These are phyloP conservation scores for Rhododendron kiyosumense DNA, from an alignment of 148 eudicot species.

Conservation along the genomic window DNA sequence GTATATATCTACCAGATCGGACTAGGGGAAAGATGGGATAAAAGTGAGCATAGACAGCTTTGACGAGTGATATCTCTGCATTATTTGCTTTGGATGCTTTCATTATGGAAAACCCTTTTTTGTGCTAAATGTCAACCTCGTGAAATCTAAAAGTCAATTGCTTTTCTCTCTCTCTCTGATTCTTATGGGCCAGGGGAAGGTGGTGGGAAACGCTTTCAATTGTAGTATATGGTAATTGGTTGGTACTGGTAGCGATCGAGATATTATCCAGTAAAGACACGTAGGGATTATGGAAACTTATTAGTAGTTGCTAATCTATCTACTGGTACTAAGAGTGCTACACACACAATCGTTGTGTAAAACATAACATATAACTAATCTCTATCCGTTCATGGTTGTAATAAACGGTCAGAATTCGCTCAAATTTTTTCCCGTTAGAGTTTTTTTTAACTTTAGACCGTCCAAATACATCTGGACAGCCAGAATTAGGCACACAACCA, in stretches of 20 bases:
- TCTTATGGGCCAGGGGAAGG: conserved; percentile 26
- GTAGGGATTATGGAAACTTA: not conserved
- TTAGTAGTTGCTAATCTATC: not conserved
- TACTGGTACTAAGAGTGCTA: not conserved
- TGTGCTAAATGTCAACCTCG: conserved; percentile 33
- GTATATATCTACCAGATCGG: not conserved
- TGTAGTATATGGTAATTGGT: conserved; percentile 12
- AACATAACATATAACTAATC: no score
- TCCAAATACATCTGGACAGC: no score
- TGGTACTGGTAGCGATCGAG: not conserved
- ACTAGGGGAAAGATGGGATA: no score
- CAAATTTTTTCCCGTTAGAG: no score
- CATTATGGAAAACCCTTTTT: conserved; percentile 21
- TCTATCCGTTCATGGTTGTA: no score
- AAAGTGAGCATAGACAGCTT: not conserved
- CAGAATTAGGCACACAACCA: no score
- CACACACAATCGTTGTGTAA: no score
- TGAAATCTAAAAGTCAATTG: conserved; percentile 22
- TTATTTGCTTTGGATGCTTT: conserved; percentile 32
- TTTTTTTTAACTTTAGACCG: no score
- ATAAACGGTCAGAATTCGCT: no score
- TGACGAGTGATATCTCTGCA: conserved; percentile 4
- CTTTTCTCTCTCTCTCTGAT: conserved; percentile 10
- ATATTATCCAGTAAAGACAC: conserved; percentile 2
- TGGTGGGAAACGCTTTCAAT: conserved; percentile 29